Base-by-base conservation (phyloP, 2,329 filamentous ascomycete species). In the Epichloe bromicola region DNA sequence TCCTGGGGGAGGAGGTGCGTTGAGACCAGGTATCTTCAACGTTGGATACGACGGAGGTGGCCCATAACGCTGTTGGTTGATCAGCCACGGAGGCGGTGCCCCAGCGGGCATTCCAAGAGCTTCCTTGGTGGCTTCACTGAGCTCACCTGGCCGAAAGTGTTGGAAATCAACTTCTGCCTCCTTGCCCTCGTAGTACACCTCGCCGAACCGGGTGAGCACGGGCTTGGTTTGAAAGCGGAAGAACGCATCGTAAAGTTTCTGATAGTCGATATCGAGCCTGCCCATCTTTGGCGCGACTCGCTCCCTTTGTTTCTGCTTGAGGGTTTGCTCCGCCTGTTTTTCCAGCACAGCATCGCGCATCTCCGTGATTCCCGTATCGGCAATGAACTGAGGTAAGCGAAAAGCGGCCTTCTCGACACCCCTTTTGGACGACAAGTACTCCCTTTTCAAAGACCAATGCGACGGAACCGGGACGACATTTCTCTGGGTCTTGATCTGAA, bases 161-260 rank as follows among this genome's bases (percentile, higher is more conserved):
- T 87, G 84, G 56, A 95, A 78, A 65, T 97, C 95, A 1, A 93
- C 95, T 69, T 98, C 93, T 63, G 88, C 93, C 65, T 98, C 93
- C 67, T 98, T 98, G 64, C 93, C 93, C 69, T 98, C 93, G 66
- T 97, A 97, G 68, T 98, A 98, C n/a, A 98, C 90, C 67, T 98
- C 93, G 40, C 93, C 93, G 60, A 95, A 98, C 42, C 90, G 80
- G 34, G 93, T 97, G 56, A 98, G 72, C 59, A 89, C 83, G 0
- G 93, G 93, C 69, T 98, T 98, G 40, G 88, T 95, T 70, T 98
- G 93, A 65, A 95, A 94, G 53, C 89, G 82, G 74, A 98, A 98
- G 74, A 98, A 98, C 4, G 93, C 93, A 65, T 97, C 93, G 70
- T 97, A 97, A 50, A 97, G 81, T 67, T 93, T 96, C 64, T 95